Percentiles rank a stretch among this genome's conserved stretches.
Conservation (phyloP, 1,139 yeast species). For the Geotrichum candidum region DNA sequence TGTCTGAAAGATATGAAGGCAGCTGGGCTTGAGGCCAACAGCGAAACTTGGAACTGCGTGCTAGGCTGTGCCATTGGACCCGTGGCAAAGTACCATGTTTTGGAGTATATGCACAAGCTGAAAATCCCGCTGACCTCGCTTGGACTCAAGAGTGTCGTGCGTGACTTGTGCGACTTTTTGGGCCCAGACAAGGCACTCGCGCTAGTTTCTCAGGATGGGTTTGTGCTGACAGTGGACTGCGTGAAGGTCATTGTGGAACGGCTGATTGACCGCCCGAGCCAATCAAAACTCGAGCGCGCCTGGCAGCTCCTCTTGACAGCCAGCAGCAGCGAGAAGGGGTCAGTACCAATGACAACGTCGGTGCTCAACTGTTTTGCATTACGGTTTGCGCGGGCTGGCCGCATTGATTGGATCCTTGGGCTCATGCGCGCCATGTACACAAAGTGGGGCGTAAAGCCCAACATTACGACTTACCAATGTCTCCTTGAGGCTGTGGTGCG, state of each 20-base stretch:
- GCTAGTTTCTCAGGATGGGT: constrained; percentile 17
- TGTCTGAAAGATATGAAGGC: constrained; percentile 34
- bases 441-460: constrained; percentile 22
- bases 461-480: constrained; percentile 20
- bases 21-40: constrained; percentile 32
- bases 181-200: constrained; percentile 25
- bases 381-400: constrained; percentile 20
- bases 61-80: constrained; percentile 23
- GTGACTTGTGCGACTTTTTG: constrained; percentile 22
- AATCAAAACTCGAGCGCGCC: constrained; percentile 14
- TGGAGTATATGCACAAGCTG: constrained; percentile 24
- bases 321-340: constrained; percentile 18
- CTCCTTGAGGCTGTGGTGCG: constrained; percentile 24
- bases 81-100: constrained; percentile 19
- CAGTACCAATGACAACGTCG: constrained; percentile 17
- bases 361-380: constrained; percentile 24
- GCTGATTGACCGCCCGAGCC: constrained; percentile 15
- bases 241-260: constrained; percentile 18
- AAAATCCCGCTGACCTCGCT: constrained; percentile 23
- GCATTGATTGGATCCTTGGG: constrained; percentile 28
- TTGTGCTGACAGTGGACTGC: constrained; percentile 15
- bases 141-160: constrained; percentile 23
- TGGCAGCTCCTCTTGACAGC: constrained; percentile 13
- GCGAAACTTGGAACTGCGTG: constrained; percentile 39
- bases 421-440: constrained; percentile 20